phyloP scores from a whole-genome alignment of 2,329 filamentous ascomycete genomes.

The Thermothelomyces thermophilus region DNA sequence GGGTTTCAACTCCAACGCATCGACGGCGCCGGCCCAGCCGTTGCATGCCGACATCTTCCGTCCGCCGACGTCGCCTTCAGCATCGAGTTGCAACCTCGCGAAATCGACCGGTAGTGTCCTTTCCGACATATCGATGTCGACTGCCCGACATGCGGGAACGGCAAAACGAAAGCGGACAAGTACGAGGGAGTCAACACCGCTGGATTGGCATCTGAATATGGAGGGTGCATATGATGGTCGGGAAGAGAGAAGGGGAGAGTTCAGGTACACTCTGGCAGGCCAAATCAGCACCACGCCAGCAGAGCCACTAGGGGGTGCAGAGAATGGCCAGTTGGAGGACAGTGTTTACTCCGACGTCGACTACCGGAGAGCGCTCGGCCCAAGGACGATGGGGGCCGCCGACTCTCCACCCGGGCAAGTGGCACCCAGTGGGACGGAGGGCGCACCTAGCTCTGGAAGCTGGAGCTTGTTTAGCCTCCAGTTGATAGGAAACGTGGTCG shows the following conservation, averaged over 20 bases:
- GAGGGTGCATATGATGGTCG: slow-evolving; percentile 26
- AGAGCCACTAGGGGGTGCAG: slow-evolving; percentile 27
- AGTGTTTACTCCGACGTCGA: slow-evolving; percentile 52
- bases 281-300: slow-evolving; percentile 44
- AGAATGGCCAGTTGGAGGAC: slow-evolving; percentile 39
- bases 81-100: slow-evolving; percentile 28
- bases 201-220: slow-evolving; percentile 30
- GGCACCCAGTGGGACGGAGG: slow-evolving; percentile 22
- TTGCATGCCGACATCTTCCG: slow-evolving; percentile 31
- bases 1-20: slow-evolving; percentile 28
- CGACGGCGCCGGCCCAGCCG: slow-evolving; percentile 20
- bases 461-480: slow-evolving; percentile 56
- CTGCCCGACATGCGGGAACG: slow-evolving; percentile 26
- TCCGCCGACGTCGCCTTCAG: slow-evolving; percentile 28
- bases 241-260: slow-evolving; percentile 18
- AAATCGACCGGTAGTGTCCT: slow-evolving; percentile 35
- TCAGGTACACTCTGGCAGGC: slow-evolving; percentile 46
- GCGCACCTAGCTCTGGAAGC: slow-evolving; percentile 19
- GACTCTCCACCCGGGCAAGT: slow-evolving; percentile 31
- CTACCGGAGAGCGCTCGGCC: slow-evolving; percentile 47
- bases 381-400: slow-evolving; percentile 36
- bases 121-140: slow-evolving; percentile 31
- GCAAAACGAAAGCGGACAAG: slow-evolving; percentile 48
- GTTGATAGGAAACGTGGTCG: slow-evolving; percentile 60
- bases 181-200: slow-evolving; percentile 30